Evolutionary conservation across 306 rosid species (phyloP), one percentile per base, ranked within the genome.

Genomic region (Cicer bijugum): DNA sequence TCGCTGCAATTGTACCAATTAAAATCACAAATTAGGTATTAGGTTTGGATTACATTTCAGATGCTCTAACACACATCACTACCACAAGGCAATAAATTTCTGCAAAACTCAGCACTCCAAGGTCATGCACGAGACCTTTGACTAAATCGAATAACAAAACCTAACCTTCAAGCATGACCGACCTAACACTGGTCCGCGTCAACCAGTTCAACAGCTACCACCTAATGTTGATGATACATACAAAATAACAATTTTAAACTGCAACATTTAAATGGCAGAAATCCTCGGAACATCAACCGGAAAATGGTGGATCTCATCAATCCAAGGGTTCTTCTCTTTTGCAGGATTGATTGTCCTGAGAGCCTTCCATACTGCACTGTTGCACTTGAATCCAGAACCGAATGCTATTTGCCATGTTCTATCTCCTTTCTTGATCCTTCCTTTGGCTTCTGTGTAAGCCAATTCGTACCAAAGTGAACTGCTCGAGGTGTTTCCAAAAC

Each of bases 391-490:
- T 78, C 97, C 97, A 0, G 96, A 91, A n/a, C 91, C 96, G 0
- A 91, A 91, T 39, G 97, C 97, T 71, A 91, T 91, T 76, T 89
- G 92, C 93, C 96, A 91, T 76, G 93, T 89, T 67, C 96, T 85
- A 16, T 89, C 91, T 65, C 96, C 97, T 78, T 80, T 91, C 86
- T 80, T 89, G 1, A 91, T 85, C 80, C 90, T 86, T 51, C 97
- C 97, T 70, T 91, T 89, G 69, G 88, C 88, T 83, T 91, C 97
- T 50, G 95, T 58, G 57, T 83, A 83, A 70, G 86, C 83, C 75
- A 91, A 61, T 79, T 91, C 97, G 57, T 91, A 91, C 94, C 97
- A 91, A 63, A 91, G 90, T 6, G 97, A 91, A 59, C 96, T 91
- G 86, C 90, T 89, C 3, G 96, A 91, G 1, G 97, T 91, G 86